These are phyloP conservation scores for Cucurbitaria berberidis DNA, from an alignment of 2,329 filamentous ascomycete genomes.

Conservation along the genomic window DNA sequence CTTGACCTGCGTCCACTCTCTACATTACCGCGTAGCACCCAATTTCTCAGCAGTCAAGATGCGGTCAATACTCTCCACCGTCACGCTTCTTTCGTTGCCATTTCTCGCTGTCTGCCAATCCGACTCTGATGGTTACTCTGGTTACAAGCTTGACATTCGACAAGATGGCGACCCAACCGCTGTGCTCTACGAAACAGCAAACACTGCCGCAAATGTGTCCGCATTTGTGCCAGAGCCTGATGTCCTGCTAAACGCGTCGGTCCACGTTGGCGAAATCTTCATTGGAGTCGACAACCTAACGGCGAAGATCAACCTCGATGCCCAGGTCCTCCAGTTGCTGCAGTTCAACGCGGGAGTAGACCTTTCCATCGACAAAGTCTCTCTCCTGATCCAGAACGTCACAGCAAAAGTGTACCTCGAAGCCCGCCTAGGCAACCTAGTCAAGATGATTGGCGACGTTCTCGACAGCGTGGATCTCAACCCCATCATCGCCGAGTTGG, in stretches of 20 bases:
- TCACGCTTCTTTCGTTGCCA: conserved; percentile 42
- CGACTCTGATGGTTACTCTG: conserved; percentile 59
- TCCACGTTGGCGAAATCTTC: conserved; percentile 64
- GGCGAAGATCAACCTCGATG: conserved; percentile 66
- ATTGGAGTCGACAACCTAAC: conserved; percentile 66
- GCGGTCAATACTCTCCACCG: conserved; percentile 30
- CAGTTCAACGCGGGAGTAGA: conserved; percentile 68
- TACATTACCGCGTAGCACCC: conserved; percentile 2
- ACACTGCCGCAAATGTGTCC: conserved; percentile 53
- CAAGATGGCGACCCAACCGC: conserved; percentile 59
- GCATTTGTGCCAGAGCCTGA: conserved; percentile 58
- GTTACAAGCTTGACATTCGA: conserved; percentile 58
- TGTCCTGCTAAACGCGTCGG: conserved; percentile 65
- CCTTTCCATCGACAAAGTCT: conserved; percentile 63
- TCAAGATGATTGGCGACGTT: conserved; percentile 65
- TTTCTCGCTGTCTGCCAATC: conserved; percentile 42
- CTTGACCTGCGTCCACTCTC: conserved; percentile 34
- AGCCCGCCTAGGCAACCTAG: conserved; percentile 65
- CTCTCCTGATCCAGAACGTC: conserved; percentile 64
- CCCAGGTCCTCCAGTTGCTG: conserved; percentile 64
- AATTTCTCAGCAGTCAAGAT: conserved; percentile 18
- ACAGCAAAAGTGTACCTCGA: conserved; percentile 65
- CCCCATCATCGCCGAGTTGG: conserved; percentile 63
- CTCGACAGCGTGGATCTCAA: conserved; percentile 66
- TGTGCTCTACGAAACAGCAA: conserved; percentile 61